Evolutionary conservation across 2,329 filamentous ascomycete genomes (phyloP), one percentile per base, ranked within the genome.

Genomic region (Trichoderma guizhouense): DNA sequence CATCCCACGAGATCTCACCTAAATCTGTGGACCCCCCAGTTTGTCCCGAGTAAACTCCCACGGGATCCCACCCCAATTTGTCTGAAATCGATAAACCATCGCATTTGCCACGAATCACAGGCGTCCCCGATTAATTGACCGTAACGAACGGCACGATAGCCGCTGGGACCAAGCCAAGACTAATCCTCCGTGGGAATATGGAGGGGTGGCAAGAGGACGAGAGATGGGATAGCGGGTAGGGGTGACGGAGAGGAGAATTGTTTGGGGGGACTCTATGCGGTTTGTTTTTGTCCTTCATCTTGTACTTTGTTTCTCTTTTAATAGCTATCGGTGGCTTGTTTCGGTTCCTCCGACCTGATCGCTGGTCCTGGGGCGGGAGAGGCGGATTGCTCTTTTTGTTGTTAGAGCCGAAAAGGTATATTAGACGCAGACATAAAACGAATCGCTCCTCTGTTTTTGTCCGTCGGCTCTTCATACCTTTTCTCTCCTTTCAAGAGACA

Each of bases 91-190:
- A 21, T 21, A 53, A 14, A 43, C 7, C 47, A 53, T 53, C 21
- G 30, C 24, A 60, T 39, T 34, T 32, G 36, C 53, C 34, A 58
- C 53, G 65, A 58, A 58, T 60, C 34, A 60, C 12, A 58, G 9
- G 36, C 7, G 9, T 21, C 15, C 55, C 67, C 67, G 67, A 69
- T 36, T 69, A 69, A 69, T 53, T 69, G 58, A 69, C 67, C 67
- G 67, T 43, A 39, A 39, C 8, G 36, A 61, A 61, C 26, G 66
- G 47, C 47, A 53, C 24, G n/a, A 57, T 39, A n/a, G 8, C 34
- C 12, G n/a, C 30, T 24, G 47, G 14, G 28, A 15, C n/a, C n/a
- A 18, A 30, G 36, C 30, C 24, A 65, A 32, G 12, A 14, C 43
- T 4, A 66, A 34, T 57, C 30, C 64, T 14, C 43, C 64, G 64